A percentile compares a stretch with the other conserved stretches of the same genome.
These are phyloP conservation scores for Plasmodium berghei DNA, from an alignment of 169 alveolate species.

Conservation along the genomic window DNA sequence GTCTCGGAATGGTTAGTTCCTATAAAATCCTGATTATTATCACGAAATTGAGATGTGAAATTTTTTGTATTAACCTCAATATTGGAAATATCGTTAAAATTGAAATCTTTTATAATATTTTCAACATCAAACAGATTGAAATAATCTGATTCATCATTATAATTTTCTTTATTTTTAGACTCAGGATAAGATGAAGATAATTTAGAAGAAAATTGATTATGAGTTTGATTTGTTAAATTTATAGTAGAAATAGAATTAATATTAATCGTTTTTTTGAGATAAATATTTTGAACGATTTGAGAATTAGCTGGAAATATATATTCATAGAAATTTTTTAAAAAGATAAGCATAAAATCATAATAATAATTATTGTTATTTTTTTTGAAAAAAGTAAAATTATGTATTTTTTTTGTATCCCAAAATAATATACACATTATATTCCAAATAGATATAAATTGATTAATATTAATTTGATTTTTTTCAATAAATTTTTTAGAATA, in stretches of 20 bases:
- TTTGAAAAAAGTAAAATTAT: conserved; percentile 23
- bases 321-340: conserved; percentile 37
- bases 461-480: conserved; percentile 39
- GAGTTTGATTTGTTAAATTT: too few relatives aligned
- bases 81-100: conserved; percentile 37
- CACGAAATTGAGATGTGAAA: not conserved
- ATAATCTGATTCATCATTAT: conserved; percentile 21
- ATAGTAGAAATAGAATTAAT: too few relatives aligned
- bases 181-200: not conserved
- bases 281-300: too few relatives aligned
- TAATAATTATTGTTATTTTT: conserved; percentile 39
- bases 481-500: conserved; percentile 27
- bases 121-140: conserved; percentile 52
- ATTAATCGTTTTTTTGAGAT: too few relatives aligned
- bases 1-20: too few relatives aligned
- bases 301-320: conserved; percentile 1
- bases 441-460: conserved; percentile 65
- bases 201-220: not conserved
- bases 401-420: conserved; percentile 65
- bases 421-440: conserved; percentile 53
- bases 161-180: conserved; percentile 12
- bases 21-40: not conserved
- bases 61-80: conserved; percentile 18
- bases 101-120: conserved; percentile 47
- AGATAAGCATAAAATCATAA: conserved; percentile 66